Evolutionary conservation across 202 grass and related monocot species (phyloP).

Genomic region (Dendrocalamus latiflorus): DNA sequence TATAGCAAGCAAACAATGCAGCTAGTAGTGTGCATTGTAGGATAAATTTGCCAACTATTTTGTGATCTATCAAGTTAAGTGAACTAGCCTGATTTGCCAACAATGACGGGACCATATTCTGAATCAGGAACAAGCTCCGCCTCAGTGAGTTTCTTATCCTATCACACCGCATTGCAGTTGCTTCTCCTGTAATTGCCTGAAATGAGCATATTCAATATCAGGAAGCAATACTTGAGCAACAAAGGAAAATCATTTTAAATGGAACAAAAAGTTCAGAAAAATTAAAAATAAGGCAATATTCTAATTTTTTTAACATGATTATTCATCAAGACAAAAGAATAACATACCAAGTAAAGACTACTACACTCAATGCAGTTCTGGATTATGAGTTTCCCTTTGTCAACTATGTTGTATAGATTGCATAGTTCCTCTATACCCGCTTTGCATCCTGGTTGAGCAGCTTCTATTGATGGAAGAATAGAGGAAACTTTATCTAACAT

Average conservation of each 20-base stretch:
- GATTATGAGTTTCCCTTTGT: conserved; percentile 55
- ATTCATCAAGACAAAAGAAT: neutral
- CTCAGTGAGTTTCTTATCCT: conserved; percentile 49
- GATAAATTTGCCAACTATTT: neutral
- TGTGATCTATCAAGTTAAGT: neutral
- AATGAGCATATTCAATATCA: conserved; percentile 1
- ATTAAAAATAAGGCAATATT: neutral
- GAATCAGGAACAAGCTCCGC: conserved; percentile 53
- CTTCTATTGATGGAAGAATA: conserved; percentile 62
- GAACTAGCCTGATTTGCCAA: conserved; percentile 54
- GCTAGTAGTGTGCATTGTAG: neutral
- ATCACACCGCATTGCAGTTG: conserved; percentile 45
- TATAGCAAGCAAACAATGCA: neutral
- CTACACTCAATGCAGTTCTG: conserved; percentile 54
- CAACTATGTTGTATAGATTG: conserved; percentile 48
- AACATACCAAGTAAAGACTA: conserved; percentile 63
- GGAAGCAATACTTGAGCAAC: neutral
- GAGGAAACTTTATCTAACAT: conserved; percentile 47
- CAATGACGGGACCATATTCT: conserved; percentile 54
- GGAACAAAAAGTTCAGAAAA: neutral
- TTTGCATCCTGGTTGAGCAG: conserved; percentile 46
- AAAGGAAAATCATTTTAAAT: neutral
- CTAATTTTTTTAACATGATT: neutral
- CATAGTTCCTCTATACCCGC: conserved; percentile 54
- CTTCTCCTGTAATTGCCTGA: conserved; percentile 57